phyloP scores from a whole-genome alignment of 441 rosid genomes.

The Monsonia emarginata region DNA sequence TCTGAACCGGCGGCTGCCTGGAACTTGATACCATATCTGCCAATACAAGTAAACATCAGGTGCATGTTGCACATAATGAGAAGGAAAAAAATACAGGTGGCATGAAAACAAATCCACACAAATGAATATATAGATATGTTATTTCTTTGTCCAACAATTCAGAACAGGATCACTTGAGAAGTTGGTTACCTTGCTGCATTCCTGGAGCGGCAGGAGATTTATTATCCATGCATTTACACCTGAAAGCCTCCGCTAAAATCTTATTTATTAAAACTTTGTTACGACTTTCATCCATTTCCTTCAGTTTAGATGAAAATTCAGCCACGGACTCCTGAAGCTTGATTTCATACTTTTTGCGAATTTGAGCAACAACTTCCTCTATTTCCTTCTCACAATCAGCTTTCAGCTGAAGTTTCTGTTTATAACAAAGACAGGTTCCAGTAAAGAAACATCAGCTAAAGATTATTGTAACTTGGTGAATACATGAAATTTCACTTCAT shows the following conservation, averaged over 20 bases:
- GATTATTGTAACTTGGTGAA: constrained; percentile 14
- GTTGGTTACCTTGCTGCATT: constrained; percentile 40
- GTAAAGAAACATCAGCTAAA: constrained; percentile 12
- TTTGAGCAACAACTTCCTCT: constrained; percentile 44
- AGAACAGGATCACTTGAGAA: constrained; percentile 2
- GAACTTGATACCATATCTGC: constrained; percentile 36
- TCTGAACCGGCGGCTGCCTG: constrained; percentile 39
- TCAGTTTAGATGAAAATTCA: constrained; percentile 29
- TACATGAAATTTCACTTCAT: not conserved
- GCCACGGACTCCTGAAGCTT: constrained; percentile 43
- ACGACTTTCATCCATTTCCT: constrained; percentile 33
- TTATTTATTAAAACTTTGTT: constrained; percentile 44
- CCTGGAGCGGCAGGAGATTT: constrained; percentile 24
- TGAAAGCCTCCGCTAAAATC: constrained; percentile 66
- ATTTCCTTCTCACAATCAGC: constrained; percentile 55
- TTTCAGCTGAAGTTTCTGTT: constrained; percentile 44
- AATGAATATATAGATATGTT: not conserved
- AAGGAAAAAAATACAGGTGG: not conserved
- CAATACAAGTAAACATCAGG: constrained; percentile 9
- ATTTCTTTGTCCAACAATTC: not conserved
- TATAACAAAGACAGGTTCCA: constrained; percentile 18
- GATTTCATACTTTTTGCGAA: constrained; percentile 46
- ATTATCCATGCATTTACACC: constrained; percentile 44
- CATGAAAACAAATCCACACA: not conserved
- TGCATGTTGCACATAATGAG: constrained; percentile 6